Base-by-base conservation (phyloP, 1,284 basidiomycete genomes). In the Trichosporon ovoides region DNA sequence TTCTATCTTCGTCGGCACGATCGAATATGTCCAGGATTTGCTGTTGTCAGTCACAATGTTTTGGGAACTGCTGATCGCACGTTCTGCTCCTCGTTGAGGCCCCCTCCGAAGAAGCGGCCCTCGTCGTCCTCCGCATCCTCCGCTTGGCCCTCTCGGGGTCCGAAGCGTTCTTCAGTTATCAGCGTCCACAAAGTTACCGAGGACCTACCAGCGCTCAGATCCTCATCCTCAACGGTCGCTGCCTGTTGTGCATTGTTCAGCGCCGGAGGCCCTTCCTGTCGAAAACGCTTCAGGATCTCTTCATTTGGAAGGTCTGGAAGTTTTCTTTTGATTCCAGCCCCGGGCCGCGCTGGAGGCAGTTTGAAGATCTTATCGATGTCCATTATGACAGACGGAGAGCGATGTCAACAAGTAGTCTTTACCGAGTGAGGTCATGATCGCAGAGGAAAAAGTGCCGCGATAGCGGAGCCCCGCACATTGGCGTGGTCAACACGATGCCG, bases 71-170 rank as follows among this genome's bases (percentile, higher is more conserved):
- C 3, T 18, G 7, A 33, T 18, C 95, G 88, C 53, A 91, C 87
- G 72, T 94, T 92, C 78, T 97, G 93, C 71, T 92, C 87, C 33
- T 82, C 82, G 3, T 91, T 94, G 59, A 96, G 79, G 0, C 93
- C 93, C 3, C 92, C 91, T 31, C 93, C 93, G 71, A 88, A 96
- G 79, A 96, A 95, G 13, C 93, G 81, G 0, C 93, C 93, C 65
- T 94, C 91, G 24, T 87, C 89, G 68, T 95, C 92, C 72, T 94
- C 91, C 67, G 93, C 92, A 68, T 88, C 93, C 70, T 33, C 38
- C 1, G 13, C n/a, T 12, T 37, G 36, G 3, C 43, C 38, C 16
- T 31, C 28, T 5, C 2, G 13, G 7, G 12, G 9, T n/a, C 3
- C 22, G 7, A 7, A 31, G 4, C 24, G 16, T 16, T 24, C 28